phyloP scores from a whole-genome alignment of 1,284 basidiomycete genomes.

The Macrocybe sp. region DNA sequence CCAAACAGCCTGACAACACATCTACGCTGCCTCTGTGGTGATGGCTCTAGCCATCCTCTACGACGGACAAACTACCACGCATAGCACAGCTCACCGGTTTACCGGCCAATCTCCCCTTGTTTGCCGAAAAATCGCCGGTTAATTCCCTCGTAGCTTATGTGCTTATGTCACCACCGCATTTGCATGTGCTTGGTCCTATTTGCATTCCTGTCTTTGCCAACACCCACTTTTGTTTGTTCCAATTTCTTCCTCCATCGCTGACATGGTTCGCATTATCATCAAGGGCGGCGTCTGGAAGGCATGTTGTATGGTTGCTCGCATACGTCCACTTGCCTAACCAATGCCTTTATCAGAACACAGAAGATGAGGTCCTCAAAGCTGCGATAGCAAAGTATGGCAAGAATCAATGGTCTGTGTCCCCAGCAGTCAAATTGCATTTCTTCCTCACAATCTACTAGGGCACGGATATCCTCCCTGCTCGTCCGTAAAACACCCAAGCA shows the following conservation, averaged over 20 bases:
- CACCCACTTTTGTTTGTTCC: too few species aligned
- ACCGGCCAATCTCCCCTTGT: slow-evolving; percentile 16
- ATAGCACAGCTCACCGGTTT: slow-evolving; percentile 6
- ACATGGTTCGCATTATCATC: slow-evolving; percentile 88
- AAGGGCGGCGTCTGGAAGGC: slow-evolving; percentile 89
- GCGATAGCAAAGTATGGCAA: slow-evolving; percentile 98
- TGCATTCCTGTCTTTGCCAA: too few species aligned
- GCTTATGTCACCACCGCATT: too few species aligned
- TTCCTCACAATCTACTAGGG: slow-evolving; percentile 47
- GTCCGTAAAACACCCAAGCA: slow-evolving; percentile 99
- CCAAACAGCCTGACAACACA: neutral
- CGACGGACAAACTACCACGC: neutral
- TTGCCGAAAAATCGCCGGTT: slow-evolving; percentile 14
- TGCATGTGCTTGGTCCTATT: too few species aligned
- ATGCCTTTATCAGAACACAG: slow-evolving; percentile 64
- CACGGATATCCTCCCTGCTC: slow-evolving; percentile 95
- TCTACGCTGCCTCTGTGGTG: neutral
- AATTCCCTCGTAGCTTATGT: too few species aligned
- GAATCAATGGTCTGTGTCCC: slow-evolving; percentile 76
- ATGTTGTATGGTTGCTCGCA: slow-evolving; percentile 6
- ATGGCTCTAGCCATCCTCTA: slow-evolving; percentile 1
- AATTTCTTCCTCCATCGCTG: neutral
- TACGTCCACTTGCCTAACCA: slow-evolving; percentile 7
- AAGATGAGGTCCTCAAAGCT: slow-evolving; percentile 95
- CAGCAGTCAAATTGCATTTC: neutral